phyloP scores from a whole-genome alignment of 805 yeast genomes.

The Clavispora santaluciae region DNA sequence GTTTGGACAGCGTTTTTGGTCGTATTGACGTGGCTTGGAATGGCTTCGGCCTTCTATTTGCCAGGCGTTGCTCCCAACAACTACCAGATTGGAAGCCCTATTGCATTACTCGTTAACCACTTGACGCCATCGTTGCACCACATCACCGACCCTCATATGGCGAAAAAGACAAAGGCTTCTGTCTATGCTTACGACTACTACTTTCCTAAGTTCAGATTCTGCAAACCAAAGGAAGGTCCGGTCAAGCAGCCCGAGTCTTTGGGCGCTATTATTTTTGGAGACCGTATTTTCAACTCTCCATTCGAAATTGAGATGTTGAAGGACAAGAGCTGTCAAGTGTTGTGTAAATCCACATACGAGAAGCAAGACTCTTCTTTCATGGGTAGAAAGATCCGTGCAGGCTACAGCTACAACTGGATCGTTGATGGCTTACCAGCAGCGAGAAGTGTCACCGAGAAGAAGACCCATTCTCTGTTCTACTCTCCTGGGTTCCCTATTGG shows the following conservation, averaged over 20 bases:
- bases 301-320: slow-evolving; percentile 75
- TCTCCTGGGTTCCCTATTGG: slow-evolving; percentile 84
- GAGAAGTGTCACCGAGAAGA: slow-evolving; percentile 48
- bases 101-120: slow-evolving; percentile 83
- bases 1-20: slow-evolving; percentile 14
- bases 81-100: slow-evolving; percentile 63
- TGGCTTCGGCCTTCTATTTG: slow-evolving; percentile 63
- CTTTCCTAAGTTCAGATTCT: slow-evolving; percentile 76
- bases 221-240: slow-evolving; percentile 65
- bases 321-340: slow-evolving; percentile 58
- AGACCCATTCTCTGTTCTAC: slow-evolving; percentile 59
- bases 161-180: slow-evolving; percentile 45
- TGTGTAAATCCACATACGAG: slow-evolving; percentile 62
- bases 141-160: slow-evolving; percentile 18
- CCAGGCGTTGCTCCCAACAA: slow-evolving; percentile 97
- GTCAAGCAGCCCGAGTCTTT: slow-evolving; percentile 79
- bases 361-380: slow-evolving; percentile 69
- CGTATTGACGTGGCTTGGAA: slow-evolving; percentile 13
- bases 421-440: slow-evolving; percentile 96
- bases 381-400: slow-evolving; percentile 72
- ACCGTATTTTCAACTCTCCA: slow-evolving; percentile 90
- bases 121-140: slow-evolving; percentile 70
- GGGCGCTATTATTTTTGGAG: slow-evolving; percentile 93
- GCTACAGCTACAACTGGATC: slow-evolving; percentile 87
- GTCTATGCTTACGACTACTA: slow-evolving; percentile 80